phyloP scores from a whole-genome alignment of 257 asterid genomes.

The Solanum megistacrolobum region DNA sequence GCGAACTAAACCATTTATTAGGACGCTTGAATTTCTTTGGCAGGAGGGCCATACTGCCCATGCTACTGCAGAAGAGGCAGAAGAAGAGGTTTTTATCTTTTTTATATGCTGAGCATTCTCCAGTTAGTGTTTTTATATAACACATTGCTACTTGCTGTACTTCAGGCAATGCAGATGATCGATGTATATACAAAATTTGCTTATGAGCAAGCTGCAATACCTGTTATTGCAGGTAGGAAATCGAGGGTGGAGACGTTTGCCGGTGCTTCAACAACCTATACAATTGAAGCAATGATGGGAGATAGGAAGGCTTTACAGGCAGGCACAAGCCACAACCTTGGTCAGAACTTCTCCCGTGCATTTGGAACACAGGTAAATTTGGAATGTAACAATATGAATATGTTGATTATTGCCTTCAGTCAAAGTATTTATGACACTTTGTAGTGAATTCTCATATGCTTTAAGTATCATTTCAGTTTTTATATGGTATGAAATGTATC shows the following conservation, averaged over 20 bases:
- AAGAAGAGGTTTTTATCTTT: constrained; percentile 56
- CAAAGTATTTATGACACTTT: not conserved
- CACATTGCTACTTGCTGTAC: constrained; percentile 20
- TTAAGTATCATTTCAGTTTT: not conserved
- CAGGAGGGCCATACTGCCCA: constrained; percentile 99
- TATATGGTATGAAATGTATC: not conserved
- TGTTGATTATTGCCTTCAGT: not conserved
- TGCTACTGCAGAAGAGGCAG: constrained; percentile 88
- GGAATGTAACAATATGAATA: not conserved
- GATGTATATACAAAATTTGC: constrained; percentile 83
- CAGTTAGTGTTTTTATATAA: constrained; percentile 13
- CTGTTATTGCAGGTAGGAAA: constrained; percentile 94
- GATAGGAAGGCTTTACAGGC: constrained; percentile 97
- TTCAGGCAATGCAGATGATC: constrained; percentile 98
- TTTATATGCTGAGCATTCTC: not conserved
- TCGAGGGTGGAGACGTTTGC: constrained; percentile 92
- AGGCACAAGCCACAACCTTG: constrained; percentile 97
- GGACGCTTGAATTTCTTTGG: constrained; percentile 97
- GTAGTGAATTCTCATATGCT: not conserved
- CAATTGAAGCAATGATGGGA: constrained; percentile 99
- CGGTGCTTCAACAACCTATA: constrained; percentile 89
- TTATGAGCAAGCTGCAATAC: constrained; percentile 96
- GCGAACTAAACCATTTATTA: constrained; percentile 93
- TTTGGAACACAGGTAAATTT: constrained; percentile 75
- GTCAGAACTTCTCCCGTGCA: constrained; percentile 97